A percentile compares a stretch with the other conserved stretches of the same genome.
Conservation (phyloP, 306 rosid genomes). For the Sicyos baderoa region DNA sequence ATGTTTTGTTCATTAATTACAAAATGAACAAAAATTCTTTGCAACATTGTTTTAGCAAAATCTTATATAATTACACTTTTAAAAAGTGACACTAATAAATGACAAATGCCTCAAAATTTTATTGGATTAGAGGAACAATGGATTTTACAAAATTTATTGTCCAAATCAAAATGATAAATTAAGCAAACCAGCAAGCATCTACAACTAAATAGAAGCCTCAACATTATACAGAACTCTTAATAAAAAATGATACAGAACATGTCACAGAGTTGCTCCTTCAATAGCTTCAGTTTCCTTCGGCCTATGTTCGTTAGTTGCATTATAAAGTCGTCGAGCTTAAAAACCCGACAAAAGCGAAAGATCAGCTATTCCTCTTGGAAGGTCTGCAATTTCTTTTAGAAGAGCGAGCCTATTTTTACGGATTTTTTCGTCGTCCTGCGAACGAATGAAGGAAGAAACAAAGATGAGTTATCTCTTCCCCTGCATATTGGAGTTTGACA, state of each 20-base stretch:
- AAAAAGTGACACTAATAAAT: not conserved
- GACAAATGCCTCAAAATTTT: not conserved
- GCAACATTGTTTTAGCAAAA: not conserved
- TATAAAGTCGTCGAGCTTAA: slow-evolving; percentile 7
- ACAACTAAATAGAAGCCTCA: not conserved
- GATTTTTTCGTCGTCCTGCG: slow-evolving; percentile 63
- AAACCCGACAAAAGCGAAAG: slow-evolving; percentile 77
- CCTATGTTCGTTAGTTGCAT: not conserved
- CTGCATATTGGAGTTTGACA: not conserved
- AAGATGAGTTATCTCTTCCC: slow-evolving; percentile 4
- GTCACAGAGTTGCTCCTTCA: not conserved
- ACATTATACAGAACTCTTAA: not conserved
- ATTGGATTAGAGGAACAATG: not conserved
- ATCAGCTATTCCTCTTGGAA: slow-evolving; percentile 80
- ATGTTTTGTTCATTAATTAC: not conserved
- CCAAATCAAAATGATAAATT: not conserved
- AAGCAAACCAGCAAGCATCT: not conserved
- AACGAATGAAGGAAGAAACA: not conserved
- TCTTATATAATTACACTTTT: not conserved
- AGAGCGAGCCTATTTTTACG: slow-evolving; percentile 70
- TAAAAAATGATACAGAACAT: not conserved
- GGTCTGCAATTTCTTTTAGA: slow-evolving; percentile 75
- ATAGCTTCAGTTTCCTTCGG: not conserved
- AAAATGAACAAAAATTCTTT: not conserved
- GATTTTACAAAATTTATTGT: too few relatives aligned